Evolutionary conservation across 345 rosid species (phyloP).

Genomic region (Stellera chamaejasme): DNA sequence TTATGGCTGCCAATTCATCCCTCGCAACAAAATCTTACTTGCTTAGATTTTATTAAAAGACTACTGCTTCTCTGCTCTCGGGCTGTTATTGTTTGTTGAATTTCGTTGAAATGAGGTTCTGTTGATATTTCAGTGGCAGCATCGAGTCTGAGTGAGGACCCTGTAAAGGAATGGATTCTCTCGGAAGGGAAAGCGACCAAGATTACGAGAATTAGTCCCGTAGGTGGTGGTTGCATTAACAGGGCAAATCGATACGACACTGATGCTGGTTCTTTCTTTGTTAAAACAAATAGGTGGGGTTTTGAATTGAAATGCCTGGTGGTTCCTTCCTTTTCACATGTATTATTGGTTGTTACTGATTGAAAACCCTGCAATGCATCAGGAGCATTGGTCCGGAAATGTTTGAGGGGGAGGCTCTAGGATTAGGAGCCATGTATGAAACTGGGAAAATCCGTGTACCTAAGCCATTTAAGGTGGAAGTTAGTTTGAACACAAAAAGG

Average conservation of each 20-base stretch:
- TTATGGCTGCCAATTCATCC: not conserved
- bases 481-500: not conserved
- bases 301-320: not conserved
- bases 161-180: constrained; percentile 78
- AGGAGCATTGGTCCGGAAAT: constrained; percentile 81
- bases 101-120: constrained; percentile 1
- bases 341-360: not conserved
- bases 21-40: not conserved
- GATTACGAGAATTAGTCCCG: constrained; percentile 55
- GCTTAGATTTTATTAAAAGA: not conserved
- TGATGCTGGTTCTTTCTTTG: constrained; percentile 76
- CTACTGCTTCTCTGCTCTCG: not conserved
- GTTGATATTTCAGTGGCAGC: constrained; percentile 46
- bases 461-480: constrained; percentile 61
- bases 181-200: constrained; percentile 73
- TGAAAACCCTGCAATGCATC: constrained; percentile 5
- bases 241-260: constrained; percentile 69
- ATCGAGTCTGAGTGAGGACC: constrained; percentile 72
- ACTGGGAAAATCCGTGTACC: constrained; percentile 76
- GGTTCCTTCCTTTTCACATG: not conserved
- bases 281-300: constrained; percentile 73
- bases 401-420: constrained; percentile 93
- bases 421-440: constrained; percentile 80
- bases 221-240: constrained; percentile 96
- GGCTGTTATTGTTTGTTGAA: constrained; percentile 8